Evolutionary conservation across 257 asterid species (phyloP).

Genomic region (Fraxinus pennsylvanica): DNA sequence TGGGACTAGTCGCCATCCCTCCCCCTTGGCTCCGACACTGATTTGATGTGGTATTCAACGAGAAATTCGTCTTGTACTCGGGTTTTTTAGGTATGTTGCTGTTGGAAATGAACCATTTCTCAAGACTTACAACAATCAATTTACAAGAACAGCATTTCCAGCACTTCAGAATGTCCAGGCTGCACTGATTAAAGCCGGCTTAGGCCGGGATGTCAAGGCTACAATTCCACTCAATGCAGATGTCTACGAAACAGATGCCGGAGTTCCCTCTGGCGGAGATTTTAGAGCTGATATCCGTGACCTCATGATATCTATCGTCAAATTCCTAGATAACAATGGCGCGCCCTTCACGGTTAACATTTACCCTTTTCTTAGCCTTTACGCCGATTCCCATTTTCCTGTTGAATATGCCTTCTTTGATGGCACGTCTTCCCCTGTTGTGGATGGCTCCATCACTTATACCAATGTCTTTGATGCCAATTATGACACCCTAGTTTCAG

Average conservation of each 20-base stretch:
- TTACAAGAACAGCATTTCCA: conserved; percentile 59
- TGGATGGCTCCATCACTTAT: conserved; percentile 64
- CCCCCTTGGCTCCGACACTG: too few relatives aligned
- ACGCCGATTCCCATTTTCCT: conserved; percentile 69
- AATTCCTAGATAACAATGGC: conserved; percentile 59
- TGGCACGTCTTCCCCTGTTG: conserved; percentile 57
- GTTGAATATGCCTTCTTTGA: conserved; percentile 79
- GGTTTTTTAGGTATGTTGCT: conserved; percentile 60
- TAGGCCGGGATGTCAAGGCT: conserved; percentile 75
- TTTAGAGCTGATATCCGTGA: conserved; percentile 69
- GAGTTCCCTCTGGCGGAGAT: conserved; percentile 68
- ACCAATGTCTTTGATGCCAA: conserved; percentile 86
- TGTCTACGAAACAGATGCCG: conserved; percentile 54
- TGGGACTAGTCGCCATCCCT: too few relatives aligned
- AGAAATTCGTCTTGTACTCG: not conserved
- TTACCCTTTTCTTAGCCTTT: conserved; percentile 86
- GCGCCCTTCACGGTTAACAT: conserved; percentile 78
- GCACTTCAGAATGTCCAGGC: conserved; percentile 78
- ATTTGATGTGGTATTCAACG: not conserved
- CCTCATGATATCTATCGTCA: conserved; percentile 55
- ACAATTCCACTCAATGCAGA: conserved; percentile 89
- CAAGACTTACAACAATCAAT: conserved; percentile 54
- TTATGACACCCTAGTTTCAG: conserved; percentile 75
- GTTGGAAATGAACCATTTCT: conserved; percentile 88
- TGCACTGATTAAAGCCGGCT: conserved; percentile 79